Conservation (phyloP, 768 basidiomycete species). For the Tricholoma terreum region DNA sequence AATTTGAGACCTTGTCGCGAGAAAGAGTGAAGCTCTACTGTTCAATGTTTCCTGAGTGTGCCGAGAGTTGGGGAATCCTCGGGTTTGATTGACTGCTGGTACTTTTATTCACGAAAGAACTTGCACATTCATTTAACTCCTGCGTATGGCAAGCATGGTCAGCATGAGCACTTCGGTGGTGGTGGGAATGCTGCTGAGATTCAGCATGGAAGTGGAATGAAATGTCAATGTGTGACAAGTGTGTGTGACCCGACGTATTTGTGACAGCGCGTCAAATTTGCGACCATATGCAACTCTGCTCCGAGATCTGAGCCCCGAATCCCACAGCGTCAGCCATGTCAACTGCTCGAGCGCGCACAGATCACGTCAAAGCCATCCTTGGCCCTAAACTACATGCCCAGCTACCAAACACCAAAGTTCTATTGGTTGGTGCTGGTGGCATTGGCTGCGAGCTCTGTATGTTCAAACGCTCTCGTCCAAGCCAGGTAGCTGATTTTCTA, state of each 20-base stretch:
- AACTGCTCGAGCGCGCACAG: constrained; percentile 45
- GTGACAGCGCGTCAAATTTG: constrained; percentile 25
- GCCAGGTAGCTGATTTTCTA: not conserved
- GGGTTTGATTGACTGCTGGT: constrained; percentile 7
- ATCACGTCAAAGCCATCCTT: constrained; percentile 75
- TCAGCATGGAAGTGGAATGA: not conserved
- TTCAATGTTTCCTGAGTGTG: constrained; percentile 7
- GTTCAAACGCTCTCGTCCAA: not conserved
- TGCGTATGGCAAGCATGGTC: too few relatives aligned
- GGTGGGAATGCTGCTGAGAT: too few relatives aligned
- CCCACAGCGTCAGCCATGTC: constrained; percentile 32
- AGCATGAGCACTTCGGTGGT: too few relatives aligned
- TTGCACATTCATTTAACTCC: too few relatives aligned
- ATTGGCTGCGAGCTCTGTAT: constrained; percentile 95
- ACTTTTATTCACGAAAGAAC: too few relatives aligned
- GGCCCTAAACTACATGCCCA: constrained; percentile 66
- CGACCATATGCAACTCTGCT: not conserved
- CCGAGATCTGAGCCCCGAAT: not conserved
- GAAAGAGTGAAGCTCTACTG: constrained; percentile 11
- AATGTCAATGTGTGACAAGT: not conserved
- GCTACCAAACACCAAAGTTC: constrained; percentile 62
- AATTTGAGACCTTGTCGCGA: constrained; percentile 12
- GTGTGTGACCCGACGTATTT: constrained; percentile 24
- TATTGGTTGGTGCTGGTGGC: constrained; percentile 94
- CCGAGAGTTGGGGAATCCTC: constrained; percentile 7